Percentiles rank a stretch among this genome's conserved stretches.
Conservation (phyloP, 2,329 filamentous ascomycete genomes). For the Phyllachora maydis region DNA sequence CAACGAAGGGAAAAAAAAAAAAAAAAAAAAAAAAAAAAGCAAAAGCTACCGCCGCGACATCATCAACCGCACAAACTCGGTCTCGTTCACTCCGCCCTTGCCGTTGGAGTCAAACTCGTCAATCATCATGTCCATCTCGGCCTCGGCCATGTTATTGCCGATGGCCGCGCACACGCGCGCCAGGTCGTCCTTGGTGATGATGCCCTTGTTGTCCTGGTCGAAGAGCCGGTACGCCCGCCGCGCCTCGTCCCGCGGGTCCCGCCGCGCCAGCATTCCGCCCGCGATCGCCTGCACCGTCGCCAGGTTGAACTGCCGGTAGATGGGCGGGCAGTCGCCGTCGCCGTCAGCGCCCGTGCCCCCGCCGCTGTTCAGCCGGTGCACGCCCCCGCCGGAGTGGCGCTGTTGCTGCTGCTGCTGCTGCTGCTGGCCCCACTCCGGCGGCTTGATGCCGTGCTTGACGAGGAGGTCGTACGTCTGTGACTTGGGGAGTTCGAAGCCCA, state of each 20-base stretch:
- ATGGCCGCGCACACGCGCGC: conserved; percentile 74
- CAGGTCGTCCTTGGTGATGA: conserved; percentile 77
- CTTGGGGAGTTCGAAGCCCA: conserved; percentile 84
- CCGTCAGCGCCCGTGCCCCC: no score
- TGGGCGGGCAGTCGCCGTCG: conserved; percentile 37
- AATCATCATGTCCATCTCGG: conserved; percentile 89
- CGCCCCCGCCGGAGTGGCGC: no score
- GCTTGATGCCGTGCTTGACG: conserved; percentile 57
- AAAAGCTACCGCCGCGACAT: no score
- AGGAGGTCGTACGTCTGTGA: conserved; percentile 65
- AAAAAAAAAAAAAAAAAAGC: no score
- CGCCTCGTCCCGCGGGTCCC: conserved; percentile 83
- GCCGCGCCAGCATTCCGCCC: conserved; percentile 56
- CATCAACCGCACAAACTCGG: conserved; percentile 49
- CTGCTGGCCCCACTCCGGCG: conserved; percentile 32
- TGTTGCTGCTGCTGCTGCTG: no score
- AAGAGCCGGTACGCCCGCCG: conserved; percentile 82
- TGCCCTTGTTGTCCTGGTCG: conserved; percentile 78
- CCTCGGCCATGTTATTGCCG: conserved; percentile 80
- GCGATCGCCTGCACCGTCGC: conserved; percentile 57
- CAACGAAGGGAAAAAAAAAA: no score
- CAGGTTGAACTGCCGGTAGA: conserved; percentile 53
- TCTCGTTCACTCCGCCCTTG: conserved; percentile 56
- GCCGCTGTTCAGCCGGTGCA: no score
- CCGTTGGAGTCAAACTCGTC: conserved; percentile 93